A percentile compares a stretch with the other conserved stretches of the same genome.
These are phyloP conservation scores for Leptodermis oblonga DNA, from an alignment of 257 asterid species.

Conservation along the genomic window DNA sequence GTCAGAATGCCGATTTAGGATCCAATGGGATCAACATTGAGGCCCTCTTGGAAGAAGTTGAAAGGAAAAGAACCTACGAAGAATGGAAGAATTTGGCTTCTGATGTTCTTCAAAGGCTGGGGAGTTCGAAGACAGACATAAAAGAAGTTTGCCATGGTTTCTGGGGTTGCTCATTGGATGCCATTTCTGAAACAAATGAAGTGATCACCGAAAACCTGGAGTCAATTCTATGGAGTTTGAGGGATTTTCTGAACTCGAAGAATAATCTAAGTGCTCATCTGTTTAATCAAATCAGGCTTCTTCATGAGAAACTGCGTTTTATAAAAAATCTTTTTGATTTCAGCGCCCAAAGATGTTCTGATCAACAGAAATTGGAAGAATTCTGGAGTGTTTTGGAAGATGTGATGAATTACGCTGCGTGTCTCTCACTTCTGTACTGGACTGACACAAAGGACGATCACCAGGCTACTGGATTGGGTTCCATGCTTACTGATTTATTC, in stretches of 20 bases:
- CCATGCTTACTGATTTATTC: background rate
- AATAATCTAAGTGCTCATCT: background rate
- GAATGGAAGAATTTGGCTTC: background rate
- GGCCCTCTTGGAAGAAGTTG: background rate
- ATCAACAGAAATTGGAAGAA: background rate
- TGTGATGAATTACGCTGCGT: background rate
- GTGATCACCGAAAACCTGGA: background rate
- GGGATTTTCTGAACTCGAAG: slow-evolving; percentile 1
- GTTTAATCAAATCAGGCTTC: background rate
- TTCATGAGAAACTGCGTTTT: background rate
- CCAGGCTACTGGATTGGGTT: background rate
- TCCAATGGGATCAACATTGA: background rate
- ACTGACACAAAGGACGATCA: background rate
- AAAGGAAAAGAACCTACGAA: background rate
- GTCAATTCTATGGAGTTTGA: background rate
- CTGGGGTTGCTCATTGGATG: background rate
- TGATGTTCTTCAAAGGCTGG: background rate
- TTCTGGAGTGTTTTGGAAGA: background rate
- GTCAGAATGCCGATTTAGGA: background rate
- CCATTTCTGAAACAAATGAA: background rate
- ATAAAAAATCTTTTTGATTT: background rate
- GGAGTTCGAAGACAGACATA: background rate
- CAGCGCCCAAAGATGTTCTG: background rate
- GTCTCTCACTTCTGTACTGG: background rate
- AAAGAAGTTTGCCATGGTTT: background rate